These are phyloP conservation scores for Fraxinus xanthoxyloides DNA, from an alignment of 305 asterid species.

Conservation along the genomic window DNA sequence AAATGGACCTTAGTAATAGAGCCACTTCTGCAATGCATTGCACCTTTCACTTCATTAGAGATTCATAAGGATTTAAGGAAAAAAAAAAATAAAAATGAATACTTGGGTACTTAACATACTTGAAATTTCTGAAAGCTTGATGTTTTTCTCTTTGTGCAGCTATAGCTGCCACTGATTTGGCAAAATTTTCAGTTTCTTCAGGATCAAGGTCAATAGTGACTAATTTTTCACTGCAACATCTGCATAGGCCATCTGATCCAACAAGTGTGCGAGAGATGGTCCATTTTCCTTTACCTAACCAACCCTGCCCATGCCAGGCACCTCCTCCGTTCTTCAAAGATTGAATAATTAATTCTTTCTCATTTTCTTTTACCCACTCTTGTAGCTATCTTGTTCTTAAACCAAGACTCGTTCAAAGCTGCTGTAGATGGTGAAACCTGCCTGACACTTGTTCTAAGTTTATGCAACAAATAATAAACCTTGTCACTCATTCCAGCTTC, in stretches of 20 bases:
- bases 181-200: constrained; percentile 67
- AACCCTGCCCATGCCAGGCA: constrained; percentile 73
- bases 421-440: constrained; percentile 66
- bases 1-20: constrained; percentile 79
- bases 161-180: constrained; percentile 68
- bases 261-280: constrained; percentile 41
- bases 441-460: constrained; percentile 65
- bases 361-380: constrained; percentile 69
- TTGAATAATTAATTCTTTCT: constrained; percentile 38
- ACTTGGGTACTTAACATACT: constrained; percentile 34
- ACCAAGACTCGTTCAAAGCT: constrained; percentile 68
- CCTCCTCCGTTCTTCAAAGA: constrained; percentile 67
- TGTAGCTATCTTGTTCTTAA: constrained; percentile 61
- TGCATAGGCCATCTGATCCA: constrained; percentile 64
- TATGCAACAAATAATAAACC: constrained; percentile 68
- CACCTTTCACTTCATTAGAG: constrained; percentile 18
- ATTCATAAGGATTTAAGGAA: not conserved
- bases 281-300: constrained; percentile 86
- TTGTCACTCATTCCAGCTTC: constrained; percentile 62
- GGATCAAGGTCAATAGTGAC: constrained; percentile 80
- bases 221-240: constrained; percentile 58
- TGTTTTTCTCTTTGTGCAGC: constrained; percentile 63
- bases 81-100: constrained; percentile 1
- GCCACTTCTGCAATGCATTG: constrained; percentile 69
- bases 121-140: constrained; percentile 75